Conservation (phyloP, 257 asterid species). For the Solanum bulbocastanum region DNA sequence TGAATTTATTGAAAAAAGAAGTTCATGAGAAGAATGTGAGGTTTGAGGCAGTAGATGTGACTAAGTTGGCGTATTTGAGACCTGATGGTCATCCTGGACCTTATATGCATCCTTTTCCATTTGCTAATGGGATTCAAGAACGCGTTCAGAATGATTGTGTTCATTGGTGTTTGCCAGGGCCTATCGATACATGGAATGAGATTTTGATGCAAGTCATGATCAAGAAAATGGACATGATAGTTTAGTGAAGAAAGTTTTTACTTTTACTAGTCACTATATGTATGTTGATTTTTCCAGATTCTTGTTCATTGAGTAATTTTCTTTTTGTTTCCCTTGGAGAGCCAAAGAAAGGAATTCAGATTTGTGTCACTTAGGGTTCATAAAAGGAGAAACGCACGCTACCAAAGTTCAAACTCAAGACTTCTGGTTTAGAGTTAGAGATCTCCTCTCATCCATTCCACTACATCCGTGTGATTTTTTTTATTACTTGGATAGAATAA, state of each 20-base stretch:
- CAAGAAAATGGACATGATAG: constrained; percentile 17
- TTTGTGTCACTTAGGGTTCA: background rate
- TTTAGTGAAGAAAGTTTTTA: background rate
- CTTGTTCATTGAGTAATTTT: background rate
- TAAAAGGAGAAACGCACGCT: background rate
- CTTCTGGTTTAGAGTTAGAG: background rate
- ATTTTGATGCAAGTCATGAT: constrained; percentile 41
- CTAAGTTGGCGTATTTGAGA: constrained; percentile 42
- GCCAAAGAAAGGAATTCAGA: background rate
- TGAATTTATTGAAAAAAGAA: constrained; percentile 20
- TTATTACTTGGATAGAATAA: background rate
- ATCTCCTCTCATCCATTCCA: background rate
- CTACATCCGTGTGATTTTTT: background rate
- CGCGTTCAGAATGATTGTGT: constrained; percentile 63
- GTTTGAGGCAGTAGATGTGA: constrained; percentile 56
- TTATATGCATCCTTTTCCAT: constrained; percentile 61
- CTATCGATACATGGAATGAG: constrained; percentile 79
- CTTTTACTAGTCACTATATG: background rate
- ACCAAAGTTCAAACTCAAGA: background rate
- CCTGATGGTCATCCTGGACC: constrained; percentile 94
- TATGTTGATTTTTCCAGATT: background rate
- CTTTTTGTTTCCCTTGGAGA: background rate
- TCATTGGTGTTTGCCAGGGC: constrained; percentile 94
- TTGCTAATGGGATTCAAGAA: constrained; percentile 44
- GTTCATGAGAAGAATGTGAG: constrained; percentile 14